Evolutionary conservation across 164 flowering plant species (phyloP).

Genomic region (Buxus sempervirens): DNA sequence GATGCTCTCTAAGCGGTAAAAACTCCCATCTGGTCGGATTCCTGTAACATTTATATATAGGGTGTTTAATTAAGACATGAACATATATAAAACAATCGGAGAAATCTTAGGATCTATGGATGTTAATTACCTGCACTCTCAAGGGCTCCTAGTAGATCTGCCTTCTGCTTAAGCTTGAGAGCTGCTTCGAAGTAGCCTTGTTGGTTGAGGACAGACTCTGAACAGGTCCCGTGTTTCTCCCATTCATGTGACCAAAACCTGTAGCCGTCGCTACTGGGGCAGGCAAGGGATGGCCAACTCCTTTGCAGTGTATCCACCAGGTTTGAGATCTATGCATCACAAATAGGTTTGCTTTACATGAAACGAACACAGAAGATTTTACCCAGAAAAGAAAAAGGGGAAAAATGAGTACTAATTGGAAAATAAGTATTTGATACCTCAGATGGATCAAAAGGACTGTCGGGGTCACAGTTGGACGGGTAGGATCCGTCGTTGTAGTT

Average conservation of each 20-base stretch:
- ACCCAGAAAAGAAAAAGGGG: too few species aligned
- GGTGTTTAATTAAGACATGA: too few species aligned
- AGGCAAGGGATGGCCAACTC: conserved; percentile 26
- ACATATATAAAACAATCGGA: too few species aligned
- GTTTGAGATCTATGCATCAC: conserved; percentile 12
- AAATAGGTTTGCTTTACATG: too few species aligned
- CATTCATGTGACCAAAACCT: conserved; percentile 29
- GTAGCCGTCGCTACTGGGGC: conserved; percentile 15
- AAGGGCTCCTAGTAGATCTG: conserved; percentile 13
- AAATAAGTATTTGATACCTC: not conserved
- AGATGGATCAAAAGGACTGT: conserved; percentile 12
- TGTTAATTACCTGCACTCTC: conserved; percentile 24
- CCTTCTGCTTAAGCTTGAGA: conserved; percentile 18
- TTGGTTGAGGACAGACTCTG: conserved; percentile 21
- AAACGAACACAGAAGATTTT: too few species aligned
- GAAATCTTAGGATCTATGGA: too few species aligned
- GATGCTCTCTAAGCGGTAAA: not conserved
- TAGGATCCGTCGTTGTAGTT: conserved; percentile 21
- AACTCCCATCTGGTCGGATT: not conserved
- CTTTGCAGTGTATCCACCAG: conserved; percentile 6
- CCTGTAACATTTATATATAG: not conserved
- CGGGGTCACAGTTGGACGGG: conserved; percentile 22
- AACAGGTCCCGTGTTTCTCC: conserved; percentile 29
- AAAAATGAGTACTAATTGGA: too few species aligned
- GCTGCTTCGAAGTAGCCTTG: conserved; percentile 19